Base-by-base conservation (phyloP, 2,329 filamentous ascomycete genomes). In the Venturiaceae sp. region DNA sequence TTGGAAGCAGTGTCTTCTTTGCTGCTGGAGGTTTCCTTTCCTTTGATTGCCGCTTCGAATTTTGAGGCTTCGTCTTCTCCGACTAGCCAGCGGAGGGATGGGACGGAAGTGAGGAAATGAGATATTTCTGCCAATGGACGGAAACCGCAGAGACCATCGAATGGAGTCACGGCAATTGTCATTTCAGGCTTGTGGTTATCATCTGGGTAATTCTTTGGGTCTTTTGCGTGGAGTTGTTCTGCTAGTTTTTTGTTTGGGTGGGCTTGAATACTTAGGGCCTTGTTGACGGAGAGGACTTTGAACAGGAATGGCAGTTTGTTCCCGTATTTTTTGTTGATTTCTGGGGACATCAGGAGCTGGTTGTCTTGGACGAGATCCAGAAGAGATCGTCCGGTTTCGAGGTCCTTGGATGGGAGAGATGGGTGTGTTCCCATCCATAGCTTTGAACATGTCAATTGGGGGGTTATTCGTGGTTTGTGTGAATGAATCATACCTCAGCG, bases 131-230 rank as follows among this genome's bases (percentile, higher is more conserved):
- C 78, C 23, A 96, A 78, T 0, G 94, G 94, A 9, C 94, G 84
- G 79, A 99, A 99, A 34, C 94, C 94, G 67, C 94, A 99, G 34
- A 99, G 82, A 0, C 94, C 94, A 70, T 97, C 92, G 64, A 99
- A 99, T 0, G 90, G 87, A 1, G 94, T 97, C 67, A 99, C 87
- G 62, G 94, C 94, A 72, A 99, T 96, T 62, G 94, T 92, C 94
- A 99, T 99, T 75, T 99, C 94, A 34, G 94, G 94, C 77, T 99
- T 99, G 80, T 99, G 94, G 77, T 99, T 99, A 77, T 97, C 92
- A 78, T 99, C 64, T 64, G 92, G 94, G 70, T 99, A 99, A 78
- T 99, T 95, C 75, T 90, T 90, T 53, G 91, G 82, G 69, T 99
- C 92, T 62, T 81, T 84, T 39, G 85, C 83, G 72, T 97, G 94